Evolutionary conservation across 306 rosid species (phyloP).

Genomic region (Ormosia emarginata): DNA sequence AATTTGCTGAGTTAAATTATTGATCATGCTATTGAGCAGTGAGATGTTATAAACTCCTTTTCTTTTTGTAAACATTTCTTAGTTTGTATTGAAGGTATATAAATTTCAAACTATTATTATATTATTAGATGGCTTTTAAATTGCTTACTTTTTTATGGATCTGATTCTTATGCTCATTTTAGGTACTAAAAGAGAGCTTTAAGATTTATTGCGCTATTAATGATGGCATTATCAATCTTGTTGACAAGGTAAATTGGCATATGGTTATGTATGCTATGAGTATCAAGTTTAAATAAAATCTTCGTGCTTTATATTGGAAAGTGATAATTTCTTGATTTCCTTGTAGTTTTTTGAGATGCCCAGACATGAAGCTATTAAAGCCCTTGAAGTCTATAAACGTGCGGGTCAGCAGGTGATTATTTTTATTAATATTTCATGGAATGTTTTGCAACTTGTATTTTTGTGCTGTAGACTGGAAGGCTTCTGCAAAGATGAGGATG

Average conservation of each 20-base stretch:
- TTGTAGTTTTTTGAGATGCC: constrained; percentile 90
- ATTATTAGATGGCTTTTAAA: background rate
- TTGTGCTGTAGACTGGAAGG: background rate
- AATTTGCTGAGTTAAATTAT: background rate
- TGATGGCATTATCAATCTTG: constrained; percentile 82
- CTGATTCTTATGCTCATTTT: constrained; percentile 21
- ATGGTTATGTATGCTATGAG: background rate
- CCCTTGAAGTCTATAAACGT: constrained; percentile 77
- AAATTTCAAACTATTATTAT: background rate
- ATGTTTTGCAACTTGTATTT: background rate
- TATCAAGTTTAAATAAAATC: background rate
- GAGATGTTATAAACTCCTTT: background rate
- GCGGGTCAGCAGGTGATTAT: constrained; percentile 79
- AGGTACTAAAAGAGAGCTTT: constrained; percentile 84
- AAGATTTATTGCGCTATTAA: constrained; percentile 69
- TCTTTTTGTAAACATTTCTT: background rate
- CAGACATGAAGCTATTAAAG: constrained; percentile 71
- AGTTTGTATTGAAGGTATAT: background rate
- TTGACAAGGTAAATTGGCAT: constrained; percentile 61
- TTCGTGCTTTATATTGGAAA: background rate
- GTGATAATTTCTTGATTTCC: background rate
- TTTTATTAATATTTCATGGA: background rate
- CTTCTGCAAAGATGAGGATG: constrained; percentile 4
- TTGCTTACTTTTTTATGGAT: background rate
- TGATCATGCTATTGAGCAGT: background rate